phyloP scores from a whole-genome alignment of 331 rosid genomes.

The Pyrus hybrid region DNA sequence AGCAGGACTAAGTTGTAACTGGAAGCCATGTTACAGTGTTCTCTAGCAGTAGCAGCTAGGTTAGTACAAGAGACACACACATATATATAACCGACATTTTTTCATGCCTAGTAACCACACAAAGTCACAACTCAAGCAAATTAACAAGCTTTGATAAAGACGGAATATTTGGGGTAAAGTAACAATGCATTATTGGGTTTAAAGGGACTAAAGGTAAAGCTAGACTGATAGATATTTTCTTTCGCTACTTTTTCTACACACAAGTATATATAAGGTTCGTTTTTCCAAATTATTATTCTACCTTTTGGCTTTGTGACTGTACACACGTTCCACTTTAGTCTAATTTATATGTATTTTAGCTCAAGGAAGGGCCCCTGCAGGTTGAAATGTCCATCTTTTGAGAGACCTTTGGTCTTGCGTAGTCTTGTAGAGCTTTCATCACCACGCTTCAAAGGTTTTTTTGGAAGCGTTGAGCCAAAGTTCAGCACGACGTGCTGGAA shows the following conservation, averaged over 20 bases:
- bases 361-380: neutral
- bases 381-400: neutral
- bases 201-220: too few relatives aligned
- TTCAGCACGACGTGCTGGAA: neutral
- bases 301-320: neutral
- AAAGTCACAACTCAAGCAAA: too few relatives aligned
- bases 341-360: neutral
- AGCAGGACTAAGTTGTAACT: slow-evolving; percentile 9
- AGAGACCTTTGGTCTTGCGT: neutral
- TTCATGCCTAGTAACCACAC: neutral
- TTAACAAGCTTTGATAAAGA: too few relatives aligned
- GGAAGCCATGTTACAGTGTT: slow-evolving; percentile 26
- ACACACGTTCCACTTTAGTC: neutral
- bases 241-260: neutral
- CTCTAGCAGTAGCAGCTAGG: neutral
- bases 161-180: too few relatives aligned
- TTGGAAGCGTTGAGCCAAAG: neutral
- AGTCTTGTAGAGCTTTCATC: neutral
- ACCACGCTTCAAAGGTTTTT: neutral
- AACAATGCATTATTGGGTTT: too few relatives aligned
- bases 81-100: neutral
- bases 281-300: neutral
- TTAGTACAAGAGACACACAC: neutral
- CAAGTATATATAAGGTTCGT: too few relatives aligned
- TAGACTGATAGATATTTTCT: too few relatives aligned